Conservation (phyloP, 768 basidiomycete species). For the Termitomyces sp. region DNA sequence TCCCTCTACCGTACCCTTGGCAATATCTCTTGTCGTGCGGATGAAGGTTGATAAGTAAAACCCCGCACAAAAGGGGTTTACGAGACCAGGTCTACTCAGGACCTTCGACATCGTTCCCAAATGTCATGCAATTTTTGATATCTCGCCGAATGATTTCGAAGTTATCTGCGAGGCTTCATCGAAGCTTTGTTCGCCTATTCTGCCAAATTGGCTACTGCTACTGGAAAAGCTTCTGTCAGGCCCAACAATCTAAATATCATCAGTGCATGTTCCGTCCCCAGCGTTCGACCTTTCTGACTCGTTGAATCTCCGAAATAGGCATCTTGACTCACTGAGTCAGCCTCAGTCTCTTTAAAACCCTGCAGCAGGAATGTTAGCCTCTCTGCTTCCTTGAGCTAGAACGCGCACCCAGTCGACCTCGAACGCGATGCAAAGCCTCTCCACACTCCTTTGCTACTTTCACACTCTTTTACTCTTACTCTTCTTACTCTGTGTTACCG, state of each 20-base stretch:
- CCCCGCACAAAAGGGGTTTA: neutral
- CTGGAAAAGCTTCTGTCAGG: no score
- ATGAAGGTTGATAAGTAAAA: neutral
- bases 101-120: neutral
- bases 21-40: neutral
- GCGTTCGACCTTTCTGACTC: neutral
- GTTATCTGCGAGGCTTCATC: neutral
- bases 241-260: neutral
- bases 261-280: neutral
- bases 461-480: constrained; percentile 14
- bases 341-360: constrained; percentile 1
- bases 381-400: neutral
- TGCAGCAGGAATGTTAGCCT: neutral
- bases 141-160: neutral
- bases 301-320: neutral
- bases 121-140: neutral
- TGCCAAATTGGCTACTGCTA: neutral
- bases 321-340: neutral
- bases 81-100: neutral
- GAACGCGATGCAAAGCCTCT: constrained; percentile 9
- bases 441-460: constrained; percentile 11
- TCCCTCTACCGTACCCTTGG: neutral
- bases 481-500: neutral
- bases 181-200: neutral
- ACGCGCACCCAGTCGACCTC: neutral